These are phyloP conservation scores for Pythium folliculosum DNA, from an alignment of 352 stramenopile species.

Conservation along the genomic window DNA sequence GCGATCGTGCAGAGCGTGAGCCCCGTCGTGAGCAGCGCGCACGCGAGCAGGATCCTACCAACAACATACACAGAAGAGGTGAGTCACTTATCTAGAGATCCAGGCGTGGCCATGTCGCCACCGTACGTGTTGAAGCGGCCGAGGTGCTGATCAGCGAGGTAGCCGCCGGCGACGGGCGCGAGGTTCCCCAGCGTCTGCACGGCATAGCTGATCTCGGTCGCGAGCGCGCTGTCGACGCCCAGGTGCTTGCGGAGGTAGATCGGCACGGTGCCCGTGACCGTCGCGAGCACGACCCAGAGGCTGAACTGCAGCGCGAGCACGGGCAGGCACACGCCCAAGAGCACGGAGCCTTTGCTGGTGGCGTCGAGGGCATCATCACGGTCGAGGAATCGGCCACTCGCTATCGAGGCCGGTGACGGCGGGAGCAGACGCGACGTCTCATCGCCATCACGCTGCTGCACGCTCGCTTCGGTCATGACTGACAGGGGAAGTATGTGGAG, in stretches of 20 bases:
- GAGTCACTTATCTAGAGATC: too few species aligned
- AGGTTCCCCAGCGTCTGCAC: constrained; percentile 85
- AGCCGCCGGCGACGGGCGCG: constrained; percentile 75
- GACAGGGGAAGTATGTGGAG: too few species aligned
- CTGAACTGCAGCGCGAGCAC: constrained; percentile 59
- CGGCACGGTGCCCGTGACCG: constrained; percentile 69
- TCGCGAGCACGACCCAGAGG: constrained; percentile 76
- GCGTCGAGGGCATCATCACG: not conserved
- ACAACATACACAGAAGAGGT: not conserved
- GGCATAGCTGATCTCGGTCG: constrained; percentile 79
- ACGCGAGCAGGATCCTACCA: constrained; percentile 74
- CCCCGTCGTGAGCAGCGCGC: constrained; percentile 59
- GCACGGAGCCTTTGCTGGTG: constrained; percentile 9
- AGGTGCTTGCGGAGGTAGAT: constrained; percentile 89
- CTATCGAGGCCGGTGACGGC: not conserved
- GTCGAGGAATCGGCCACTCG: too few species aligned
- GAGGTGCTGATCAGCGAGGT: constrained; percentile 76
- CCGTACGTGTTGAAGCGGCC: constrained; percentile 73
- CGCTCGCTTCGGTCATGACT: not conserved
- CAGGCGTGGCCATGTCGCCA: constrained; percentile 15
- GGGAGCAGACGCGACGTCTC: constrained; percentile 13
- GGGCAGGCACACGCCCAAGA: constrained; percentile 29
- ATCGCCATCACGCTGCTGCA: constrained; percentile 5
- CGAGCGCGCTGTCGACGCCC: constrained; percentile 67
- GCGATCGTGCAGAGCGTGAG: constrained; percentile 73